Conservation (phyloP, 1,139 yeast genomes). For the Scheffersomyces quercinus region DNA sequence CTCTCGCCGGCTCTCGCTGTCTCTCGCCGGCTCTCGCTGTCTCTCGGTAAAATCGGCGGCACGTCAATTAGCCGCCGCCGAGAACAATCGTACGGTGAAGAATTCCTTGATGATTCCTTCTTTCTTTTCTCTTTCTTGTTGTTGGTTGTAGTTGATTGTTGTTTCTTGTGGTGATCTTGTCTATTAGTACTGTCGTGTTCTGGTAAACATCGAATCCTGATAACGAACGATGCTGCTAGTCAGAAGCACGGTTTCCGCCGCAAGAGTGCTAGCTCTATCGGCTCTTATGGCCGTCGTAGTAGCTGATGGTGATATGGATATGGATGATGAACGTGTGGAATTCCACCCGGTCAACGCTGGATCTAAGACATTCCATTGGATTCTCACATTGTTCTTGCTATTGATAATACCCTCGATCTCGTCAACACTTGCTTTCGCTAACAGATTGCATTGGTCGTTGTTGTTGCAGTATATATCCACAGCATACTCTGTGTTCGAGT, state of each 20-base stretch:
- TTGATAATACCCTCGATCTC: conserved; percentile 58
- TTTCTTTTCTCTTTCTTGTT: not conserved
- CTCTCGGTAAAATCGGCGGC: too few species aligned
- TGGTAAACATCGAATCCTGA: too few species aligned
- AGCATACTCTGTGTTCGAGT: conserved; percentile 55
- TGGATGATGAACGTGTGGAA: conserved; percentile 29
- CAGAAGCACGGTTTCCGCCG: too few species aligned
- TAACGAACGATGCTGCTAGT: too few species aligned
- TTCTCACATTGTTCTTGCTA: conserved; percentile 45
- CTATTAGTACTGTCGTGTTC: too few species aligned
- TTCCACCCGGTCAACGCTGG: conserved; percentile 51
- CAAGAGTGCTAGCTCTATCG: too few species aligned
- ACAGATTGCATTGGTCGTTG: conserved; percentile 45
- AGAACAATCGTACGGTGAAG: not conserved
- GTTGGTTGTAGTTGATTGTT: too few species aligned
- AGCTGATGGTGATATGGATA: conserved; percentile 32
- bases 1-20: too few species aligned
- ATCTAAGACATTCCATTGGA: conserved; percentile 66
- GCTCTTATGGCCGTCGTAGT: not conserved
- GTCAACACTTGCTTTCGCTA: conserved; percentile 56
- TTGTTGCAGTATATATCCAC: conserved; percentile 49
- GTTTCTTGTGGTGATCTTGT: too few species aligned
- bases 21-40: too few species aligned
- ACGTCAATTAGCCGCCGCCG: too few species aligned
- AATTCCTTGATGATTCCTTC: not conserved